phyloP scores from a whole-genome alignment of 2,329 filamentous ascomycete genomes.

The Rhexocercosporidium sp. region DNA sequence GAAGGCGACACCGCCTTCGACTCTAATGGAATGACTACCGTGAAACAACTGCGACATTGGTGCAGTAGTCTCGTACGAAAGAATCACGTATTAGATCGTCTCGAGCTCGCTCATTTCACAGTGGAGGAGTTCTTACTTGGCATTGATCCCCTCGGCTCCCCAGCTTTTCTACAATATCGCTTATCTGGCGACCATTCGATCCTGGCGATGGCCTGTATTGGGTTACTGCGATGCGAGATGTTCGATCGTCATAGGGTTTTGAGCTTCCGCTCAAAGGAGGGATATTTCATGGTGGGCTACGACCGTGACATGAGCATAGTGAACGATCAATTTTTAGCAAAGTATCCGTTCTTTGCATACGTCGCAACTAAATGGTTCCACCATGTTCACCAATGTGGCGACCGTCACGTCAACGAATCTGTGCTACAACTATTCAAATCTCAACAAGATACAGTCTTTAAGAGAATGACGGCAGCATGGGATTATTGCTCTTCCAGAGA shows the following conservation, averaged over 20 bases:
- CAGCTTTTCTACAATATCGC: background rate
- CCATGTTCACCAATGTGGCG: too few species aligned
- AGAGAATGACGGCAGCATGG: too few species aligned
- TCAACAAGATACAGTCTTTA: too few species aligned
- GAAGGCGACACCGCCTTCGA: constrained; percentile 22
- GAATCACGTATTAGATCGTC: background rate
- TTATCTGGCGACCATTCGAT: background rate
- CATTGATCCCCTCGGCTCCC: background rate
- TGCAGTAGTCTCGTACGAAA: constrained; percentile 36
- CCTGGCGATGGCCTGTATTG: background rate
- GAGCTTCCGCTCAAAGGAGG: too few species aligned
- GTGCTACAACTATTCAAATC: too few species aligned
- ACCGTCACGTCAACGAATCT: too few species aligned
- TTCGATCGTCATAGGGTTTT: background rate
- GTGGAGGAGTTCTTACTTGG: constrained; percentile 34
- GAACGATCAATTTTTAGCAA: too few species aligned
- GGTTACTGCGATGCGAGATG: background rate
- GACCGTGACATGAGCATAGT: too few species aligned
- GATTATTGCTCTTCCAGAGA: too few species aligned
- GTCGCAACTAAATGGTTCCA: too few species aligned
- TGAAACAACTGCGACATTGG: constrained; percentile 27
- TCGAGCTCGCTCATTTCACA: constrained; percentile 39
- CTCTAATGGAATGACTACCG: constrained; percentile 17
- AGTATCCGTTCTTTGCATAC: too few species aligned
- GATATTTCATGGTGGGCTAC: too few species aligned